Evolutionary conservation across 768 basidiomycete genomes (phyloP).

Genomic region (Termitomyces sp.): DNA sequence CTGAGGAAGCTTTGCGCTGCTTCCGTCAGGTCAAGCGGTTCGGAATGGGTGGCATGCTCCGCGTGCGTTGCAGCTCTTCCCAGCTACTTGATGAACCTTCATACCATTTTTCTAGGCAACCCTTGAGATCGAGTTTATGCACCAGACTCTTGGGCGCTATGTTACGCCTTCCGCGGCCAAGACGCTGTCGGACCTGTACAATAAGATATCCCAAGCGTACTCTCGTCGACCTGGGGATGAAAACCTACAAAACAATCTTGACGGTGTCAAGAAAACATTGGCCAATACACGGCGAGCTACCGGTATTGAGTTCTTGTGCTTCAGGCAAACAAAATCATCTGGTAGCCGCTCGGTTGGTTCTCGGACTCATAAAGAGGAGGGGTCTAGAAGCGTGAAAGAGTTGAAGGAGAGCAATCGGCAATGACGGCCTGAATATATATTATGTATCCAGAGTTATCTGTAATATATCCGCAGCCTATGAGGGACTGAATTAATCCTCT

Average conservation of each 20-base stretch:
- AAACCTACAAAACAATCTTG: slow-evolving; percentile 81
- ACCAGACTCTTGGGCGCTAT: slow-evolving; percentile 89
- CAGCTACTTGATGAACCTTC: not conserved
- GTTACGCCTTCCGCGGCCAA: slow-evolving; percentile 76
- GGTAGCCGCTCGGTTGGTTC: slow-evolving; percentile 18
- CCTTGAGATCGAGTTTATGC: slow-evolving; percentile 98
- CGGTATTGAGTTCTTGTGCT: slow-evolving; percentile 92
- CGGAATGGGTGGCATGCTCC: slow-evolving; percentile 98
- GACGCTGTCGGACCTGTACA: slow-evolving; percentile 88
- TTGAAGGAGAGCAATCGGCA: slow-evolving; percentile 8
- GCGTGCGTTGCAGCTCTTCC: slow-evolving; percentile 46
- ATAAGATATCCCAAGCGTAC: slow-evolving; percentile 92
- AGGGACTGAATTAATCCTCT: not conserved
- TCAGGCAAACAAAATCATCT: slow-evolving; percentile 62
- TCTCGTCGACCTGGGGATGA: slow-evolving; percentile 78
- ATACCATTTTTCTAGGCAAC: slow-evolving; percentile 62
- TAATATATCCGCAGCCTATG: not conserved
- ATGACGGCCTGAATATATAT: not conserved
- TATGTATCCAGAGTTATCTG: not conserved
- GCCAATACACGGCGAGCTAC: slow-evolving; percentile 87
- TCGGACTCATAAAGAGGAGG: slow-evolving; percentile 14
- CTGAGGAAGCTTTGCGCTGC: slow-evolving; percentile 75
- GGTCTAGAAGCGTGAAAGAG: slow-evolving; percentile 14
- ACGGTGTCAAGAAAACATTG: slow-evolving; percentile 87
- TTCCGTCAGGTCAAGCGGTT: slow-evolving; percentile 89